These are phyloP conservation scores for Aspergillus avenaceus DNA, from an alignment of 495 filamentous ascomycete genomes.

Conservation along the genomic window DNA sequence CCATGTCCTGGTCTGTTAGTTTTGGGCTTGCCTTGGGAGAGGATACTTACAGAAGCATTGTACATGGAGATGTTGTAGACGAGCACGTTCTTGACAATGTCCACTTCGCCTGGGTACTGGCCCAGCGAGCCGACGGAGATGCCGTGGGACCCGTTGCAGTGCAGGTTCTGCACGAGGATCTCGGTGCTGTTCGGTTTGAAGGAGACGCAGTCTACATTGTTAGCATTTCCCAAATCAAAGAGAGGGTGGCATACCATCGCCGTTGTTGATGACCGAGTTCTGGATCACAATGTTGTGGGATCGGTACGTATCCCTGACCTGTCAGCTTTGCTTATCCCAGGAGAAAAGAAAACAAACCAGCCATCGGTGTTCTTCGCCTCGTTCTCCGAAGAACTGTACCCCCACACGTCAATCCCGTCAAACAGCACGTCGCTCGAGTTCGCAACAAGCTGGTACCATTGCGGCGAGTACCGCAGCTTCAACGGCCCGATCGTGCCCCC, in stretches of 20 bases:
- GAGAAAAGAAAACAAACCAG: slow-evolving; percentile 32
- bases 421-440: slow-evolving; percentile 65
- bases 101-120: slow-evolving; percentile 58
- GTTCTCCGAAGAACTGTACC: slow-evolving; percentile 46
- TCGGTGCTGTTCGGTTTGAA: slow-evolving; percentile 78
- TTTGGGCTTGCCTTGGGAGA: not conserved
- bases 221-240: not conserved
- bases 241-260: slow-evolving; percentile 53
- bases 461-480: slow-evolving; percentile 59
- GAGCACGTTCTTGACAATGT: slow-evolving; percentile 63
- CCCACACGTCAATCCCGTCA: slow-evolving; percentile 60
- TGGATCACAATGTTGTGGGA: slow-evolving; percentile 61
- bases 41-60: slow-evolving; percentile 46
- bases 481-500: slow-evolving; percentile 58
- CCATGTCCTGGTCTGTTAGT: slow-evolving; percentile 45
- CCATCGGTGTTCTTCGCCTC: slow-evolving; percentile 66
- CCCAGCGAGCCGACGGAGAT: slow-evolving; percentile 67
- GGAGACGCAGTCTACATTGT: slow-evolving; percentile 58
- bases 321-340: too few species aligned
- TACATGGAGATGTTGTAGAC: slow-evolving; percentile 65
- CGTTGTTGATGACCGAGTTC: slow-evolving; percentile 64
- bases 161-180: slow-evolving; percentile 65
- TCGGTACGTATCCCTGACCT: slow-evolving; percentile 56
- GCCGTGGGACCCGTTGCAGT: slow-evolving; percentile 71
- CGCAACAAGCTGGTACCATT: slow-evolving; percentile 66